Evolutionary conservation across 768 basidiomycete species (phyloP), one percentile per base, ranked within the genome.

Genomic region (Piloderma croceum): DNA sequence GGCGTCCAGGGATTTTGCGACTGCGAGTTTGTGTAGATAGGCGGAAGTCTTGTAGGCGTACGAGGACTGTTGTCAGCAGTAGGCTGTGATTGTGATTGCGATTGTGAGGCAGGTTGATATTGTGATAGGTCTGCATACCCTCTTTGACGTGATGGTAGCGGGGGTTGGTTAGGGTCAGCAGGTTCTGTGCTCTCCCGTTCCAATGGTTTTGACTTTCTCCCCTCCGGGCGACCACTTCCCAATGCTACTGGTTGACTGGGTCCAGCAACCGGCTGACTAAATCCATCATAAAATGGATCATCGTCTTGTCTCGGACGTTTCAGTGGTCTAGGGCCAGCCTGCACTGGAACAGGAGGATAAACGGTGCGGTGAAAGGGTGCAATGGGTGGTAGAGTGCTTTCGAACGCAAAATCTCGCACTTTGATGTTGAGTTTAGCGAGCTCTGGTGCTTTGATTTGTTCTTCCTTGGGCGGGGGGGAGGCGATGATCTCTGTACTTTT

Each of bases 321-420:
- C 34, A 64, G 53, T 12, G 56, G 38, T 36, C 59, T 52, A 43
- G 61, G 44, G 38, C 60, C 50, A 43, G 74, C 74, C 47, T 73
- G 76, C 15, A 71, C 59, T 53, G 76, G 79, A 17, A 70, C 68
- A 1, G 66, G 67, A 41, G 62, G 61, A 17, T 24, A 17, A 17
- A 22, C 12, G 10, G 62, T 53, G 15, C 67, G 67, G 13, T 65
- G 69, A 19, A 76, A 71, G 2, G 79, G 67, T 22, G 62, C 64
- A 29, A 86, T 69, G 7, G 79, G 77, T 2, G 82, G 80, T 34
- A 84, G 62, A 20, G 63, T 77, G 60, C 69, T 79, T 58, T 83
- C 80, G 62, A 78, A 81, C 12, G 76, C 81, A 67, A 80, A 85
- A 61, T 86, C 73, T 52, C 70, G 64, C 38, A 74, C 66, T 60